Conservation (phyloP, 495 filamentous ascomycete genomes). For the Tuber aestivum region DNA sequence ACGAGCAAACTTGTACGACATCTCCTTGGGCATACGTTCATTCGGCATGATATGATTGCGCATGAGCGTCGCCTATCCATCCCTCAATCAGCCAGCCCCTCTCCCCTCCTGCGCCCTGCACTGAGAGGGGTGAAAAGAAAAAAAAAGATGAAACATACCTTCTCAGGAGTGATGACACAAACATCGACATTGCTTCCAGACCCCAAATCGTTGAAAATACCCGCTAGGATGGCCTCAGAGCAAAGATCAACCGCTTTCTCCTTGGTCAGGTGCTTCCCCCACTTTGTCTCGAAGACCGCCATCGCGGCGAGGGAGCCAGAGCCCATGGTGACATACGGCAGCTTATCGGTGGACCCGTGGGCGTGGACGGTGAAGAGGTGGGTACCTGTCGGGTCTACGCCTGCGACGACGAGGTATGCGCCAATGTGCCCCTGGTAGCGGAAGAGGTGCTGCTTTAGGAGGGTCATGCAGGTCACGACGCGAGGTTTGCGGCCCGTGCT, state of each 20-base stretch:
- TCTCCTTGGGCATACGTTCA: slow-evolving; percentile 79
- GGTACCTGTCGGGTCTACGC: slow-evolving; percentile 93
- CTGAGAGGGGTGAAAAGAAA: not conserved
- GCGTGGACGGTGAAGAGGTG: slow-evolving; percentile 98
- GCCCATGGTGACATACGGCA: slow-evolving; percentile 99
- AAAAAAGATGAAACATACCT: slow-evolving; percentile 45
- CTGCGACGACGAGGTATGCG: slow-evolving; percentile 95
- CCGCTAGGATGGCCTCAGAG: slow-evolving; percentile 83
- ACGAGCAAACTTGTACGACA: slow-evolving; percentile 79
- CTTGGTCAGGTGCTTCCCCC: slow-evolving; percentile 71
- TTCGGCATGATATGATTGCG: slow-evolving; percentile 90
- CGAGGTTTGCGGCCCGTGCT: slow-evolving; percentile 93
- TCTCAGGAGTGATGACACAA: slow-evolving; percentile 85
- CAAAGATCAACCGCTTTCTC: slow-evolving; percentile 79
- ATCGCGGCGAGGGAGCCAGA: slow-evolving; percentile 93
- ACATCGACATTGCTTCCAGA: slow-evolving; percentile 97
- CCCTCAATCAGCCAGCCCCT: not conserved
- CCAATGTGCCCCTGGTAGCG: slow-evolving; percentile 96
- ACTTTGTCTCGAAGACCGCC: slow-evolving; percentile 95
- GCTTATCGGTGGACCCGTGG: slow-evolving; percentile 96
- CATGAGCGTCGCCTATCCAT: slow-evolving; percentile 62
- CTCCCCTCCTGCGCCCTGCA: not conserved
- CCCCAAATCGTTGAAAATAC: slow-evolving; percentile 98
- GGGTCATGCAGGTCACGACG: slow-evolving; percentile 98
- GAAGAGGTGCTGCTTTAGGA: slow-evolving; percentile 99